These are phyloP conservation scores for Vigna unguiculata DNA, from an alignment of 306 rosid species.

Conservation along the genomic window DNA sequence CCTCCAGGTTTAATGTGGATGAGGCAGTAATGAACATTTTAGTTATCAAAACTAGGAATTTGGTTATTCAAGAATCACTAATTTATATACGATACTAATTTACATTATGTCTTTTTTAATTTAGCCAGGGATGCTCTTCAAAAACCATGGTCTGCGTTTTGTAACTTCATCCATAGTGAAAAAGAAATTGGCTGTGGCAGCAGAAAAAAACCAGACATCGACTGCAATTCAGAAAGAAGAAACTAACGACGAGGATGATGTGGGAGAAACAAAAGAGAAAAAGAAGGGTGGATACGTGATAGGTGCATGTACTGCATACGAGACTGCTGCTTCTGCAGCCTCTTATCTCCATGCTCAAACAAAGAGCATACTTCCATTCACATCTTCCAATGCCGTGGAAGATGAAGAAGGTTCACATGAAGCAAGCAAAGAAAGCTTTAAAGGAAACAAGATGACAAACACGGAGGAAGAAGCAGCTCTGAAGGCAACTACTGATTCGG, in stretches of 20 bases:
- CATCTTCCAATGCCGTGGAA: constrained; percentile 46
- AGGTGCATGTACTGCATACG: constrained; percentile 70
- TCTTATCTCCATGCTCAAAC: constrained; percentile 82
- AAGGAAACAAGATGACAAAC: constrained; percentile 41
- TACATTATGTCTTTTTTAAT: constrained; percentile 31
- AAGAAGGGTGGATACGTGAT: constrained; percentile 48
- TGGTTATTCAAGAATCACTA: not conserved
- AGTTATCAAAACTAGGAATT: constrained; percentile 1
- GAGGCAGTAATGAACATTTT: not conserved
- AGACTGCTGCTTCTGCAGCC: constrained; percentile 90
- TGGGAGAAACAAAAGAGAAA: constrained; percentile 45
- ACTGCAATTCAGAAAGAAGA: constrained; percentile 47
- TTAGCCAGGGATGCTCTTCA: constrained; percentile 68
- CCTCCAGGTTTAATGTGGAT: not conserved
- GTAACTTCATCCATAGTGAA: constrained; percentile 75
- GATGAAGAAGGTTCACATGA: constrained; percentile 46
- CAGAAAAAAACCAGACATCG: constrained; percentile 48
- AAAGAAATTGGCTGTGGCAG: constrained; percentile 53
- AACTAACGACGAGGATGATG: constrained; percentile 35
- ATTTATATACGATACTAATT: not conserved
- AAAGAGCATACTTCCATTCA: constrained; percentile 70
- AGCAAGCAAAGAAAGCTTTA: constrained; percentile 38
- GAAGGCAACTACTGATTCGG: constrained; percentile 69
- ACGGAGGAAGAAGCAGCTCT: constrained; percentile 61
- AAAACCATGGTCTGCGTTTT: constrained; percentile 53